phyloP scores from a whole-genome alignment of 139 green algal genomes.

The Closterium sp. region DNA sequence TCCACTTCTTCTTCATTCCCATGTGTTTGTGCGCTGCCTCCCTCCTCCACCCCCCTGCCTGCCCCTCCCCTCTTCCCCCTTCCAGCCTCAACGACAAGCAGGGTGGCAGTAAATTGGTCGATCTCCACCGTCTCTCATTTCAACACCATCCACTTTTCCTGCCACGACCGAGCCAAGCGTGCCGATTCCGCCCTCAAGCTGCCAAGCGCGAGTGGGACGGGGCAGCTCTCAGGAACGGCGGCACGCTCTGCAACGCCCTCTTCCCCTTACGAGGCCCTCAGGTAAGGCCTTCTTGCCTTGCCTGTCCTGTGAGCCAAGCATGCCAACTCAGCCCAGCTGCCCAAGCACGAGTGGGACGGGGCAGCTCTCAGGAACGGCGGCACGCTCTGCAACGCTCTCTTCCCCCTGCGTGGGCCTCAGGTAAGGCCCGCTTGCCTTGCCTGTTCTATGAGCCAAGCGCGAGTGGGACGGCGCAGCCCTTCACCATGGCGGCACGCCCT shows the following conservation, averaged over 20 bases:
- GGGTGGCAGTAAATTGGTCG: neutral
- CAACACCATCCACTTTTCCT: constrained; percentile 69
- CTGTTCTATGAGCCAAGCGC: neutral
- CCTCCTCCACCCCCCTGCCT: too few species aligned
- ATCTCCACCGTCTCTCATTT: constrained; percentile 62
- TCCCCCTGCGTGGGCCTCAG: constrained; percentile 26
- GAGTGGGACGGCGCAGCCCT: constrained; percentile 64
- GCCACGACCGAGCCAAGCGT: constrained; percentile 59
- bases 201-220: constrained; percentile 73
- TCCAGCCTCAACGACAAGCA: neutral
- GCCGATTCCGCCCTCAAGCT: constrained; percentile 59
- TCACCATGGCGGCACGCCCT: neutral
- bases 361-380: too few species aligned
- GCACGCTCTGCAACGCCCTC: constrained; percentile 68
- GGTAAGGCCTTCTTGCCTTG: neutral
- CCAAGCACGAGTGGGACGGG: constrained; percentile 72
- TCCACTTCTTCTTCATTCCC: too few species aligned
- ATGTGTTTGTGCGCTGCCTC: too few species aligned
- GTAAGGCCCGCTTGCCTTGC: neutral
- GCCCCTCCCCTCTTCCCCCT: too few species aligned
- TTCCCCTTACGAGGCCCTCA: constrained; percentile 56
- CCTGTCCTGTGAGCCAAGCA: too few species aligned
- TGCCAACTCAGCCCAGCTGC: too few species aligned
- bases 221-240: constrained; percentile 65
- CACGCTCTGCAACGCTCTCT: neutral